Base-by-base conservation (phyloP, 179 eudicot species). In the Drosera spatulata region DNA sequence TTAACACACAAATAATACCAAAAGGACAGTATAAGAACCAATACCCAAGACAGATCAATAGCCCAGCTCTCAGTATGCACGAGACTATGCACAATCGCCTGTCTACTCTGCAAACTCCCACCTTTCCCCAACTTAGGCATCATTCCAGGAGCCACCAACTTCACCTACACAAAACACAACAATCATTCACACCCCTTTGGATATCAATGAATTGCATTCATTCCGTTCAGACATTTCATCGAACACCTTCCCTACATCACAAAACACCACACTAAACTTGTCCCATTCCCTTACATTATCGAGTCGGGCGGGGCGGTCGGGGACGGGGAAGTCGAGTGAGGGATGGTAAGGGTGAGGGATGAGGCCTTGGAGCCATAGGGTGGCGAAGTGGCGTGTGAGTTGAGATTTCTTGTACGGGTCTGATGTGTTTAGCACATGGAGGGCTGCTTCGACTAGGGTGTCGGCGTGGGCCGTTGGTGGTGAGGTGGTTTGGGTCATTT, bases 31-130 rank as follows among this genome's bases (percentile, higher is more conserved):
- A n/a, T n/a, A n/a, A 60, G 22, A 2, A 38, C 10, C 22, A 38
- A 39, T 83, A 91, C 98, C 98, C 98, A 91, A 68, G 98, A 91
- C 63, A 91, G 81, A 71, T 91, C 98, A 66, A 91, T 86, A 8
- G 96, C 98, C 98, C 98, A 91, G 77, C 98, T 91, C 72, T 91
- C 96, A 8, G 67, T 88, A 60, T 91, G 95, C 53, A 76, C 95
- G 51, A 91, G 93, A 70, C 98, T 88, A 42, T 91, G 96, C 60
- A 88, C 87, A 61, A 91, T 74, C 4, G 98, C 96, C 66, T 82
- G 95, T 48, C 96, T 81, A 55, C 98, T 88, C 71, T 88, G 91
- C 69, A 91, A 82, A 71, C 93, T 91, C 44, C 98, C 98, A 48
- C 82, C 96, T 75, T 75, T 88, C 3, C 98, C 96, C 69, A 88